phyloP scores from a whole-genome alignment of 1,139 yeast species.

The Taiozyma onychis region DNA sequence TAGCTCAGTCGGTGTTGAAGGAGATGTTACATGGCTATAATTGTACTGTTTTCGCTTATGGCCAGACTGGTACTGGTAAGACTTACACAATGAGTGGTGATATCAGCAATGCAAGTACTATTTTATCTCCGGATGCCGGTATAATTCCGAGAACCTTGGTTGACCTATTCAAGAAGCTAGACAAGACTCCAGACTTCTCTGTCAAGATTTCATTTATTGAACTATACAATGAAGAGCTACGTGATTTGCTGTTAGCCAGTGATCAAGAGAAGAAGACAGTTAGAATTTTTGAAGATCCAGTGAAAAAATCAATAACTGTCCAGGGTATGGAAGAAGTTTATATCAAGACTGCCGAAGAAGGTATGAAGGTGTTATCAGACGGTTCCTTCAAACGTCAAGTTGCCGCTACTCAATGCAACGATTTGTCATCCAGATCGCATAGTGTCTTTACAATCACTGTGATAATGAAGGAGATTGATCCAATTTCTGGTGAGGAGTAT shows the following conservation, averaged over 20 bases:
- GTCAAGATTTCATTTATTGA: slow-evolving; percentile 69
- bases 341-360: slow-evolving; percentile 34
- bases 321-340: slow-evolving; percentile 46
- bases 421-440: slow-evolving; percentile 69
- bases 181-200: slow-evolving; percentile 42
- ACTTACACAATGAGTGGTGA: slow-evolving; percentile 87
- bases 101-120: slow-evolving; percentile 25
- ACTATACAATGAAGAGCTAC: slow-evolving; percentile 67
- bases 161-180: slow-evolving; percentile 42
- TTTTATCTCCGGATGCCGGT: slow-evolving; percentile 45
- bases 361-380: slow-evolving; percentile 38
- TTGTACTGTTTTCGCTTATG: slow-evolving; percentile 80
- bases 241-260: slow-evolving; percentile 43
- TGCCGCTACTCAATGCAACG: slow-evolving; percentile 66
- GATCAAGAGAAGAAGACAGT: slow-evolving; percentile 28
- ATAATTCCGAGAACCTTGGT: slow-evolving; percentile 61
- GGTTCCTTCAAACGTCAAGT: slow-evolving; percentile 55
- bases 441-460: slow-evolving; percentile 65
- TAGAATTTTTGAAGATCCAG: slow-evolving; percentile 38
- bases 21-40: slow-evolving; percentile 63
- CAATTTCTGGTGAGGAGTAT: slow-evolving; percentile 34
- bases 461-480: slow-evolving; percentile 36
- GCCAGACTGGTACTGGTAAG: slow-evolving; percentile 89
- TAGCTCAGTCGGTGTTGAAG: slow-evolving; percentile 51
- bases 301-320: slow-evolving; percentile 30